phyloP scores from a whole-genome alignment of 2,329 filamentous ascomycete species.

The Clonostachys sp. region DNA sequence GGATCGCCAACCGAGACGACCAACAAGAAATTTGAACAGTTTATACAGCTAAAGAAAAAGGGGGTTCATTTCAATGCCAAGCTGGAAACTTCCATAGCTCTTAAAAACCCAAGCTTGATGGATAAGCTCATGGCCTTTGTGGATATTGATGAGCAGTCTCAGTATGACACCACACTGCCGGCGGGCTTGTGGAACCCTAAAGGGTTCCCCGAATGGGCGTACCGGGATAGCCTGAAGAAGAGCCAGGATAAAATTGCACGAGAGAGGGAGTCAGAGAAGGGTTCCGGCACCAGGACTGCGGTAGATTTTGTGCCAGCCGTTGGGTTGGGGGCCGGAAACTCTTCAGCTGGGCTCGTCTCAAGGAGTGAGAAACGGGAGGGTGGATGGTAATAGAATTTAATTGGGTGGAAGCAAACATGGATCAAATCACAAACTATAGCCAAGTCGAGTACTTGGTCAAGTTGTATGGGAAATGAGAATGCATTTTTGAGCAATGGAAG shows the following conservation, averaged over 20 bases:
- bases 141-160: slow-evolving; percentile 37
- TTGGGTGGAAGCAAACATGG: too few relatives aligned
- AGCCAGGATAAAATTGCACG: slow-evolving; percentile 39
- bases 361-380: slow-evolving; percentile 25
- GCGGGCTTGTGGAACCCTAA: slow-evolving; percentile 53
- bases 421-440: too few relatives aligned
- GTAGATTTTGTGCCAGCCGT: slow-evolving; percentile 43
- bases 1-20: slow-evolving; percentile 47
- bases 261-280: slow-evolving; percentile 37
- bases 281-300: slow-evolving; percentile 28
- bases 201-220: slow-evolving; percentile 51
- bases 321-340: slow-evolving; percentile 6
- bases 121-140: slow-evolving; percentile 71
- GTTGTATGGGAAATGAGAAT: too few relatives aligned
- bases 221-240: slow-evolving; percentile 41
- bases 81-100: slow-evolving; percentile 59
- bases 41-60: slow-evolving; percentile 72
- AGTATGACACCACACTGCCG: slow-evolving; percentile 62
- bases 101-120: slow-evolving; percentile 68
- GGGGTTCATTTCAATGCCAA: slow-evolving; percentile 76
- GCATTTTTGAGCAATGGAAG: too few relatives aligned
- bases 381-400: slow-evolving; percentile 18
- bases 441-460: too few relatives aligned
- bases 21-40: slow-evolving; percentile 67
- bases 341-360: slow-evolving; percentile 12